Conservation (phyloP, 257 asterid species). For the Ajuga chamaepitys region DNA sequence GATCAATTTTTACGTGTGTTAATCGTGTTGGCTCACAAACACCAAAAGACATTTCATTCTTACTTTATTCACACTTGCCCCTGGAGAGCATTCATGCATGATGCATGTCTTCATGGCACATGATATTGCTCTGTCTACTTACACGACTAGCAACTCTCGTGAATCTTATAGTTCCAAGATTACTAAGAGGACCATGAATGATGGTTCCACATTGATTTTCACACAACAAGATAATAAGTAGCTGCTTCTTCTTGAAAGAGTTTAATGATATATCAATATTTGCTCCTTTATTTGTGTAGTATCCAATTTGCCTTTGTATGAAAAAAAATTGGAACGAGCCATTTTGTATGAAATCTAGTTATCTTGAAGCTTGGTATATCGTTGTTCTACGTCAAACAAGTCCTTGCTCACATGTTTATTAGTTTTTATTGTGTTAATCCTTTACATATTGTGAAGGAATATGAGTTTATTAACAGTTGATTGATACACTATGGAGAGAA, state of each 20-base stretch:
- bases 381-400: not conserved
- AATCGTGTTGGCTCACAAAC: not conserved
- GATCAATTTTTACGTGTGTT: not conserved
- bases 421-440: not conserved
- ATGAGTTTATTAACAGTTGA: not conserved
- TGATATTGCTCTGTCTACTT: not conserved
- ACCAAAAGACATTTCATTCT: not conserved
- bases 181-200: not conserved
- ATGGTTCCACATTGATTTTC: not conserved
- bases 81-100: not conserved
- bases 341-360: not conserved
- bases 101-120: slow-evolving; percentile 1
- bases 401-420: not conserved
- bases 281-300: not conserved
- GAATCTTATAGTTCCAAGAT: not conserved
- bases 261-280: not conserved
- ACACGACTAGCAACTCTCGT: not conserved
- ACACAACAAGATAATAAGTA: not conserved
- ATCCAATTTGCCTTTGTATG: not conserved
- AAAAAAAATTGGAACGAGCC: not conserved
- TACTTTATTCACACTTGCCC: not conserved
- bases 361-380: not conserved
- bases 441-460: not conserved
- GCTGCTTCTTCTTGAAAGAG: not conserved
- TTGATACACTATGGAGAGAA: not conserved